Percentiles rank a stretch among this genome's conserved stretches.
Conservation (phyloP, 495 filamentous ascomycete genomes). For the Penicillium turbatum region DNA sequence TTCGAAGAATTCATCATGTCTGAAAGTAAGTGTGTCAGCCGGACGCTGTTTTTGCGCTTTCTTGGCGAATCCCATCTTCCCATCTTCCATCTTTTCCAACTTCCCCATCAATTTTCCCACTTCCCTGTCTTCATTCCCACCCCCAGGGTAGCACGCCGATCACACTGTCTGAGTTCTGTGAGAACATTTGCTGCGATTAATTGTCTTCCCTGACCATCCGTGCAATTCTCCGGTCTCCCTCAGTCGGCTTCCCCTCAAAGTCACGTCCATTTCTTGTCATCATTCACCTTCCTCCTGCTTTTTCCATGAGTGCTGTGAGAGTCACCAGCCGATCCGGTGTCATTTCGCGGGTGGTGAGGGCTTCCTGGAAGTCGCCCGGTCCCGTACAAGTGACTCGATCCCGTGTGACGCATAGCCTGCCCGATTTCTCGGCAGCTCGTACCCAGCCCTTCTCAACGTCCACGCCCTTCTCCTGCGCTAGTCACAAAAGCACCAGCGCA, state of each 20-base stretch:
- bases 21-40: conserved; percentile 21
- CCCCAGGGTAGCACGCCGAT: background rate
- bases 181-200: conserved; percentile 1
- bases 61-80: conserved; percentile 12
- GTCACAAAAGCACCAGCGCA: conserved; percentile 2
- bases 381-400: background rate
- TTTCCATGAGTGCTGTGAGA: conserved; percentile 24
- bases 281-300: conserved; percentile 3
- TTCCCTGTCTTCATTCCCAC: conserved; percentile 4
- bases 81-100: background rate
- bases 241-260: background rate
- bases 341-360: conserved; percentile 9
- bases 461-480: conserved; percentile 17
- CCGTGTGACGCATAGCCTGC: background rate
- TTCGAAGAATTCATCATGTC: conserved; percentile 1
- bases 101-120: conserved; percentile 7
- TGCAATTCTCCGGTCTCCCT: background rate
- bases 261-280: background rate
- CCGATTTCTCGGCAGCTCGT: background rate
- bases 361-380: background rate
- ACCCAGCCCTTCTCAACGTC: conserved; percentile 22
- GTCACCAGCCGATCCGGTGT: conserved; percentile 18
- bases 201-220: background rate
- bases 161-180: background rate
- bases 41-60: conserved; percentile 3